These are phyloP conservation scores for Microthlaspi erraticum DNA, from an alignment of 345 rosid genomes.

Conservation along the genomic window DNA sequence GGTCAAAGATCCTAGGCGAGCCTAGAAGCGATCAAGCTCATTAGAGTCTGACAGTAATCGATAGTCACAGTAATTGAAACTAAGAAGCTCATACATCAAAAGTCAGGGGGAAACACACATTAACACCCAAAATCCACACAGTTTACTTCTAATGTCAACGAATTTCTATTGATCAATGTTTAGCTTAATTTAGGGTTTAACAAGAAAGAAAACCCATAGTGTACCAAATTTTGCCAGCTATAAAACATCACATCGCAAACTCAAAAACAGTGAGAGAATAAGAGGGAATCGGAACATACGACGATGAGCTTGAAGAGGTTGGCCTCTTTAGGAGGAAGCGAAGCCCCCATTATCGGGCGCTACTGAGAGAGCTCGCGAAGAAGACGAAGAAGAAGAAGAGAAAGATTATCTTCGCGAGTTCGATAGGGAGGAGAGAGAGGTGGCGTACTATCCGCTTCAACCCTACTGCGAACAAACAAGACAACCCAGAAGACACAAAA, in stretches of 20 bases:
- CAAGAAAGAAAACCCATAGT: neutral
- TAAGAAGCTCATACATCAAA: conserved; percentile 8
- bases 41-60: conserved; percentile 31
- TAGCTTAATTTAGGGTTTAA: conserved; percentile 42
- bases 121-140: neutral
- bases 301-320: conserved; percentile 99
- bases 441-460: conserved; percentile 86
- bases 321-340: conserved; percentile 99
- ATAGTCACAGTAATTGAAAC: conserved; percentile 20
- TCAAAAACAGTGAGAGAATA: neutral
- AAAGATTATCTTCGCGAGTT: conserved; percentile 21
- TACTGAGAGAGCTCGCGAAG: conserved; percentile 39
- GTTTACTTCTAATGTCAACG: conserved; percentile 17
- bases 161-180: conserved; percentile 29
- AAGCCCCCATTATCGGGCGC: conserved; percentile 73
- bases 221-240: neutral
- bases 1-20: conserved; percentile 9
- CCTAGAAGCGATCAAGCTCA: conserved; percentile 30
- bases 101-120: neutral
- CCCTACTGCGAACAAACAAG: conserved; percentile 60
- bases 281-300: conserved; percentile 61
- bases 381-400: conserved; percentile 14
- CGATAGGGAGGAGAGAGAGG: conserved; percentile 26
- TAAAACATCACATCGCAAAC: conserved; percentile 18
- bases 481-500: conserved; percentile 5